Base-by-base conservation (phyloP, 306 rosid genomes). In the Elaeagnus macrophylla region DNA sequence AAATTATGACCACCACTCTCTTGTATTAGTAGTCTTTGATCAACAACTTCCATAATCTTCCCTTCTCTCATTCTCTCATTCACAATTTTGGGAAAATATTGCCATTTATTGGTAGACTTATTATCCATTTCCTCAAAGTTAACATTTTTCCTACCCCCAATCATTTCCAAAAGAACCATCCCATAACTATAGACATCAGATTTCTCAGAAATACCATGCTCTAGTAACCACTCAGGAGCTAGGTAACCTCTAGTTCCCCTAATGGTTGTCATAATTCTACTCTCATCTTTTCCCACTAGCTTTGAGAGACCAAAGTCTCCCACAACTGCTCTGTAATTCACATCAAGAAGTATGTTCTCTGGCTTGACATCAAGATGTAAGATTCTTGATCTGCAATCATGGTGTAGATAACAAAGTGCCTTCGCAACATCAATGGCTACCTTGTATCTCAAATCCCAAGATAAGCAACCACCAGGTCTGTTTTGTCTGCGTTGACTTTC, bases 301-400 rank as follows among this genome's bases (percentile, higher is more conserved):
- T 79, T 91, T 1, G 97, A 84, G 12, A 91, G 73, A 25, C 97
- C 97, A 11, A 91, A 91, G 64, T 91, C 97, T 0, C 83, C 14
- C 1, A 91, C 88, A 7, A 78, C 39, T 0, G 86, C 97, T 54
- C 40, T 67, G 54, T 72, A 81, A 67, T 68, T 66, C 68, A 81
- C 95, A 53, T 91, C 94, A 7, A 91, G 38, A 0, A 91, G 86
- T 9, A 91, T 91, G 48, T 91, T 91, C 65, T 91, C 97, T 3
- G 97, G 97, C 60, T 91, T 91, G 11, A 91, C 93, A 38, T 91
- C 96, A 16, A 91, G 88, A 60, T 91, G 97, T 7, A 91, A 53
- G 56, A 91, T 53, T 55, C 78, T 81, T 1, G 86, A 80, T 39
- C 97, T 61, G 63, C 97, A 91, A 67, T 91, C 95, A 20, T 78